Base-by-base conservation (phyloP, 768 basidiomycete genomes). In the Tricholoma sp. region DNA sequence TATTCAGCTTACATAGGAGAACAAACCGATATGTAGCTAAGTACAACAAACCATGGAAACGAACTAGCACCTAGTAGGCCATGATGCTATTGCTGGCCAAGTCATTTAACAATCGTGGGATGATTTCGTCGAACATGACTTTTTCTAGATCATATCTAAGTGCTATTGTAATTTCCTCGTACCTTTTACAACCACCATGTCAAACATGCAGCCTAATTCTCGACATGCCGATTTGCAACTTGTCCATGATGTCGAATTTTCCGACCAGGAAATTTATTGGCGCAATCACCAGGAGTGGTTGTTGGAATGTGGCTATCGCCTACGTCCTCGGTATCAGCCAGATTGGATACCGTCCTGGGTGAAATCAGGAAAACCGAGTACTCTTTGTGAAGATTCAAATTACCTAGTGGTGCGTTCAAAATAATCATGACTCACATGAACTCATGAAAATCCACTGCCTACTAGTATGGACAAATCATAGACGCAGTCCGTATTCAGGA, bases 401-500 rank as follows among this genome's bases (percentile, higher is more conserved):
- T 41, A 18, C 39, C 18, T 41, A 19, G 18, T 41, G 18, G 16
- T 41, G 39, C n/a, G 18, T 5, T 18, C 8, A 18, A 3, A 4
- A 18, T 34, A 21, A 34, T 10, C 16, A 18, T 50, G 9, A 29
- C 5, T 12, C 10, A 12, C 31, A 34, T 16, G 14, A 14, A 16
- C 35, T 32, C 35, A 37, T 37, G 14, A 37, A 12, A 37, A 14
- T 37, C 11, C 35, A 12, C 35, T 37, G 11, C 6, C n/a, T n/a
- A n/a, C 3, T 16, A 65, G 64, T 46, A 51, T 50, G 54, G 54
- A 27, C 52, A 52, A 21, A 19, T 56, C n/a, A 22, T 75, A 8
- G 75, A 74, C 57, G 72, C 62, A 0, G 67, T 55, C 0, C 69
- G 72, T 32, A 10, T 37, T 12, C 54, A 45, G 1, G 74, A 76